Evolutionary conservation across 345 rosid genomes (phyloP).

Genomic region (Anastatica hierochuntica): DNA sequence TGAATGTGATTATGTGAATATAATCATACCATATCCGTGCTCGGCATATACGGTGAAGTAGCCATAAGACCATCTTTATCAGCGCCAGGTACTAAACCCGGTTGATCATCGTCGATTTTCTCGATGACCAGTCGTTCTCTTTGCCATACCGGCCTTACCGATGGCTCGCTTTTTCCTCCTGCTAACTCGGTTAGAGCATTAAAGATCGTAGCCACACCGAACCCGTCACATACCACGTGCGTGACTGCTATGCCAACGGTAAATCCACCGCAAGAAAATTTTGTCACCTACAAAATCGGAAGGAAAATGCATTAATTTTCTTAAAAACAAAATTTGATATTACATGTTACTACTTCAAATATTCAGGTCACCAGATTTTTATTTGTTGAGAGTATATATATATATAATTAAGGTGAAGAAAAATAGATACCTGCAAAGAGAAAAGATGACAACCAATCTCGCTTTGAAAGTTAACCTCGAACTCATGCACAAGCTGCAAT

Average conservation of each 20-base stretch:
- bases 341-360: no score
- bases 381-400: no score
- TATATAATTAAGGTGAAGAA: no score
- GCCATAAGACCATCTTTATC: conserved; percentile 9
- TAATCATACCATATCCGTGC: neutral
- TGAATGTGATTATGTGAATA: no score
- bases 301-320: neutral
- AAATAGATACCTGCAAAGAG: conserved; percentile 22
- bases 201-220: conserved; percentile 29
- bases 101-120: neutral
- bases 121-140: conserved; percentile 27
- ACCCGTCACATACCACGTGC: conserved; percentile 38
- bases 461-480: neutral
- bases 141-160: conserved; percentile 36
- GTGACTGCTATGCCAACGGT: conserved; percentile 34
- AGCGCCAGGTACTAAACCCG: neutral
- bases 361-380: no score
- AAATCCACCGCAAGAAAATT: conserved; percentile 43
- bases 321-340: no score
- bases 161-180: conserved; percentile 28
- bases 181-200: conserved; percentile 31
- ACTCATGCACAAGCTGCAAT: conserved; percentile 11
- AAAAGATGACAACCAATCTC: conserved; percentile 26
- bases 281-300: conserved; percentile 35
- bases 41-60: conserved; percentile 21